Evolutionary conservation across 306 rosid species (phyloP), one percentile per base, ranked within the genome.

Genomic region (Prunus mongolica): DNA sequence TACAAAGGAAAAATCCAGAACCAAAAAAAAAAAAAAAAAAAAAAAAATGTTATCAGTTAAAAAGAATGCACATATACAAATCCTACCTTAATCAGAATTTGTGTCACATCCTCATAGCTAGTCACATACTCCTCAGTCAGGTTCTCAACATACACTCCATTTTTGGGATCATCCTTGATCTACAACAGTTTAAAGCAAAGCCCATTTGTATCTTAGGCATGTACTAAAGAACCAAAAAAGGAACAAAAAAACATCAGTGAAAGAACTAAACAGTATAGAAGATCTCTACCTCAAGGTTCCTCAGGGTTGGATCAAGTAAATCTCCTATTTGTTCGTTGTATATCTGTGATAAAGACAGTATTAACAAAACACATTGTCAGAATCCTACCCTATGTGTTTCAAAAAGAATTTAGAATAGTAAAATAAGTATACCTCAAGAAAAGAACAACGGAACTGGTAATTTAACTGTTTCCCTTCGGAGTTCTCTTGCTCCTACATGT

Each of bases 121-220:
- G 91, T 88, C 78, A 96, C 97, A 46, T 86, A 92, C 83, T 92
- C 98, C 89, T 95, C 99, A 0, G 97, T 96, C 81, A 96, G 86
- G 65, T 91, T 92, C 80, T 92, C 98, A 54, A 92, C 82, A 65
- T 83, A 88, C 80, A 84, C 46, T 12, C 88, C 89, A 89, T 83
- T 88, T 75, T 86, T 92, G 22, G 90, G 80, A 76, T 89, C 97
- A 74, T 91, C 96, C 84, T 81, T 96, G 80, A 88, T 85, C 99
- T 96, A 88, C 22, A 52, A 88, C 61, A 69, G 65, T 76, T 80
- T 65, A 20, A 64, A 82, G n/a, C 55, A 80, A 70, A 78, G 4
- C 30, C 46, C 54, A 67, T 50, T 8, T 62, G 55, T 67, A 72
- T 22, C 63, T 65, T 47, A 41, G 54, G 50, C 65, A 30, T 32